Base-by-base conservation (phyloP, 2,329 filamentous ascomycete genomes). In the Aspergillus neoniger region DNA sequence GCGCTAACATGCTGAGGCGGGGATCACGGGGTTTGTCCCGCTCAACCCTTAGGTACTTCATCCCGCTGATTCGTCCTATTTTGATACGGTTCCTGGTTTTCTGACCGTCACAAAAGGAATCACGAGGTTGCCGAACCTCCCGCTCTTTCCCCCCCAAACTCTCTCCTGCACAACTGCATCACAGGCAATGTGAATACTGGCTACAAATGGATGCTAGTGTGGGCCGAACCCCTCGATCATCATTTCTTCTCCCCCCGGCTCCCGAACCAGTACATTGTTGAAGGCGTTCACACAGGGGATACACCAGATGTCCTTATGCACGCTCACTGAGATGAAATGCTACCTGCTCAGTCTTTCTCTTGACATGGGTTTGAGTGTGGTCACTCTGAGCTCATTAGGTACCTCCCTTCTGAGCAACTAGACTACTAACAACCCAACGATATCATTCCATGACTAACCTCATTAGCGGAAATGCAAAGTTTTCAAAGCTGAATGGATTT, bases 71-170 rank as follows among this genome's bases (percentile, higher is more conserved):
- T 66, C 59, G 61, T 15, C 8, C 10, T 5, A 7, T 1, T 4
- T 17, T 25, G 58, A 54, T 62, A 67, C 60, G 36, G 69, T 71
- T 53, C 69, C 69, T 72, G 69, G 69, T 69, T 63, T 63, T 49
- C 15, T 55, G 43, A 64, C 64, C 36, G 67, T 70, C 62, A 58
- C 41, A 4, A 14, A 12, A 36, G 54, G 41, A 25, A 32, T 63
- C 64, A 61, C 57, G 60, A 65, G 55, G 55, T 36, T 32, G 48
- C 39, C 28, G 57, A 48, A 15, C 41, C 41, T 36, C 54, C 41
- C n/a, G 54, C 32, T 36, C 12, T 15, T 14, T 36, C 4, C 2
- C 32, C 10, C 32, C 28, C 28, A 30, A 30, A 30, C 28, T 30
- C 28, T 12, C 28, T 12, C 28, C 28, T 30, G 28, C 28, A 30